Percentiles rank a stretch among this genome's conserved stretches.
Evolutionary conservation across 768 basidiomycete genomes (phyloP).

Genomic region (Dentipellis fragilis): DNA sequence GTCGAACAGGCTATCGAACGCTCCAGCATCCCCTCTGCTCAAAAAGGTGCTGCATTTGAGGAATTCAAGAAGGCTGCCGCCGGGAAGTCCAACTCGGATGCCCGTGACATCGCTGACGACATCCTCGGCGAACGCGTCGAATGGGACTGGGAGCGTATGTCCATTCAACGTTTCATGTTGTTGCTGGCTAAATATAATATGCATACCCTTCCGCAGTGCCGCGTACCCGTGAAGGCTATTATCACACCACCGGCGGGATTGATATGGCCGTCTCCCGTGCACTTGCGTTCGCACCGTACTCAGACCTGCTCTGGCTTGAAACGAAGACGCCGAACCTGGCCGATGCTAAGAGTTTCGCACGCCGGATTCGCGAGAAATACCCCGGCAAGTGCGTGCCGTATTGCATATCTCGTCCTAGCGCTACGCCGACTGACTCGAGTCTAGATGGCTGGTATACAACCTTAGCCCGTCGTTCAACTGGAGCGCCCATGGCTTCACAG

Average conservation of each 20-base stretch:
- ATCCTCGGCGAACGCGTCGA: conserved; percentile 60
- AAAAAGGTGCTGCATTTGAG: conserved; percentile 46
- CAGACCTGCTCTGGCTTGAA: conserved; percentile 89
- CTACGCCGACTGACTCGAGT: conserved; percentile 15
- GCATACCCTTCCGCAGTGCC: conserved; percentile 40
- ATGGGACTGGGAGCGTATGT: conserved; percentile 86
- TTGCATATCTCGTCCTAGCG: conserved; percentile 15
- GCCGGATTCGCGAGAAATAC: conserved; percentile 58
- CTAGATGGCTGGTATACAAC: conserved; percentile 73
- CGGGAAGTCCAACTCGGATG: conserved; percentile 65
- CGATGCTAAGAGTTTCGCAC: conserved; percentile 70
- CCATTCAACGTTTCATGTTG: not conserved
- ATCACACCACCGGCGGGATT: conserved; percentile 76
- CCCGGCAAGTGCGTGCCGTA: conserved; percentile 49
- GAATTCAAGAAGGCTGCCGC: conserved; percentile 46
- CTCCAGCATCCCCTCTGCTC: conserved; percentile 30
- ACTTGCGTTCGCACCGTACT: conserved; percentile 72
- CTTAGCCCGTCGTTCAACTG: conserved; percentile 93
- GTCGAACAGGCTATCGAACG: conserved; percentile 46
- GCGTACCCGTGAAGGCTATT: conserved; percentile 85
- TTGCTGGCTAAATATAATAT: not conserved
- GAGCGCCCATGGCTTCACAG: conserved; percentile 71
- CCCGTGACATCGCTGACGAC: conserved; percentile 63
- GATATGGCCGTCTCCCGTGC: conserved; percentile 76
- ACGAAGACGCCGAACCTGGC: conserved; percentile 81